Percentiles rank a stretch among this genome's conserved stretches.
phyloP scores from a whole-genome alignment of 1,284 basidiomycete species.

The Cutaneotrichosporon cutaneum region DNA sequence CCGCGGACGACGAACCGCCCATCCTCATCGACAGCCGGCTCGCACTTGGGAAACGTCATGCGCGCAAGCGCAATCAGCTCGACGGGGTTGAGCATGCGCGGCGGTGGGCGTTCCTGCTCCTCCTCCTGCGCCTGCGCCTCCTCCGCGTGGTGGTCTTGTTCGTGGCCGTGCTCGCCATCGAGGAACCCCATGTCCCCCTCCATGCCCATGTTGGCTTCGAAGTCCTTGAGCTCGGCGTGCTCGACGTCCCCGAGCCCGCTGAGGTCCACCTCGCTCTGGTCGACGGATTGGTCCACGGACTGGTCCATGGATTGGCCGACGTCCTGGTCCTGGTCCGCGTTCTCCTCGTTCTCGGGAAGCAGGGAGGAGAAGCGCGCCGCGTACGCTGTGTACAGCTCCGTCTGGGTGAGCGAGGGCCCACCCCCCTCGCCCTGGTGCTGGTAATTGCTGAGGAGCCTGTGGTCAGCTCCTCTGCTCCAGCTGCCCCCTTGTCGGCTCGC shows the following conservation, averaged over 20 bases:
- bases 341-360: conserved; percentile 8
- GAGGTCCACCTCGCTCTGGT: not conserved
- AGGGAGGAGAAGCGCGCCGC: conserved; percentile 42
- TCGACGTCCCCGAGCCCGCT: not conserved
- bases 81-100: conserved; percentile 43
- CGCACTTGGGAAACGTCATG: conserved; percentile 48
- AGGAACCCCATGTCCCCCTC: conserved; percentile 29
- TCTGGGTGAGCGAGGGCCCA: conserved; percentile 34
- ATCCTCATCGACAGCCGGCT: conserved; percentile 37
- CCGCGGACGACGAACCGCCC: conserved; percentile 46
- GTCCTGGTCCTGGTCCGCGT: conserved; percentile 10
- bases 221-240: conserved; percentile 22
- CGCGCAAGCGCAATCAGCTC: conserved; percentile 43
- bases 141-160: not conserved
- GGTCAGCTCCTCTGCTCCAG: not conserved
- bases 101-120: not conserved
- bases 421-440: conserved; percentile 32
- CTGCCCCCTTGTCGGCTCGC: too few relatives aligned
- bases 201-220: conserved; percentile 22
- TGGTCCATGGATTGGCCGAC: not conserved
- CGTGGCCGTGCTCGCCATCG: not conserved
- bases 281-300: not conserved
- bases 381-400: conserved; percentile 48
- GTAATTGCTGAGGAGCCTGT: conserved; percentile 42
- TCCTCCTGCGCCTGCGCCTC: not conserved